Evolutionary conservation across 768 basidiomycete species (phyloP).

Genomic region (Xerocomellus chrysenteron): DNA sequence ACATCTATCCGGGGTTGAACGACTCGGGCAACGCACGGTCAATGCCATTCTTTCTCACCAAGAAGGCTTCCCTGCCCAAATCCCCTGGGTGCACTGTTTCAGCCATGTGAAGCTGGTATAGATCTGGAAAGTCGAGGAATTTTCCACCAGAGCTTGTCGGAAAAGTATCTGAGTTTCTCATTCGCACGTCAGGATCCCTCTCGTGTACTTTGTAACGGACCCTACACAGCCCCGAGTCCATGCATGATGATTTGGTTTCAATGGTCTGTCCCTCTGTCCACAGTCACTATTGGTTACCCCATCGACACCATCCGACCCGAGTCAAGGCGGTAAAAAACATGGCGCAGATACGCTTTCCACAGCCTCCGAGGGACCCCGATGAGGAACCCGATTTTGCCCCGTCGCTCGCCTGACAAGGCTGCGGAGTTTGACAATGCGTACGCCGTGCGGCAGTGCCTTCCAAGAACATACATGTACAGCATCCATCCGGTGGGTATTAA

Average conservation of each 20-base stretch:
- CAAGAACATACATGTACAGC: not conserved
- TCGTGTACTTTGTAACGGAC: no score
- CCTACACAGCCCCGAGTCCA: no score
- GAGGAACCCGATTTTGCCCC: no score
- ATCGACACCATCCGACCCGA: not conserved
- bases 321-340: not conserved
- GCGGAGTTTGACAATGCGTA: not conserved
- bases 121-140: not conserved
- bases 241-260: no score
- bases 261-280: not conserved
- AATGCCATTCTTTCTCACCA: conserved; percentile 34
- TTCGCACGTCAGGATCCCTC: not conserved
- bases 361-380: not conserved
- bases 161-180: not conserved
- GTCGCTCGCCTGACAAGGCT: not conserved
- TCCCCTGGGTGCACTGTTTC: conserved; percentile 13
- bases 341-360: not conserved
- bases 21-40: conserved; percentile 35
- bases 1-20: conserved; percentile 10
- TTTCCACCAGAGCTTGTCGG: conserved; percentile 1
- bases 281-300: no score
- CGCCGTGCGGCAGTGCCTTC: not conserved
- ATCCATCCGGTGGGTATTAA: not conserved
- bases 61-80: conserved; percentile 9
- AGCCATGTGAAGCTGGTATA: conserved; percentile 17